Percentiles rank a stretch among this genome's conserved stretches.
Evolutionary conservation across 768 basidiomycete species (phyloP).

Genomic region (Leccinum sublutescens): DNA sequence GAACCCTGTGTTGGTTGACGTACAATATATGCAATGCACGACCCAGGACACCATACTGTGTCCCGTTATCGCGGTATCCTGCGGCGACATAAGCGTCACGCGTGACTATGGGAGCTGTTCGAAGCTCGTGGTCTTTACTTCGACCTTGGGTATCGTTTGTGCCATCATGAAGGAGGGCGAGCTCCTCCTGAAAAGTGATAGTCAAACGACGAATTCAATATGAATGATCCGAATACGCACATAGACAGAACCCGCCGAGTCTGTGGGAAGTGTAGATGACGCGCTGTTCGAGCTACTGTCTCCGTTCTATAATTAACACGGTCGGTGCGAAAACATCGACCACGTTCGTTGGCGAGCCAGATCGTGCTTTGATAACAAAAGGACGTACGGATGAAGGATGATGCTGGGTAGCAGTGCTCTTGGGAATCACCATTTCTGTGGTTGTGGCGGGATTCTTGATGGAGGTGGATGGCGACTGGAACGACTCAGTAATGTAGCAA

Average conservation of each 20-base stretch:
- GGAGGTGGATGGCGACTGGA: constrained; percentile 11
- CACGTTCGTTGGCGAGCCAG: background rate
- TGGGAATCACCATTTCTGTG: constrained; percentile 19
- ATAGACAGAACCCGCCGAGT: constrained; percentile 14
- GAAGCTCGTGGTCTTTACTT: constrained; percentile 32
- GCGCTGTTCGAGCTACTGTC: constrained; percentile 3
- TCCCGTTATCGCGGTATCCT: constrained; percentile 31
- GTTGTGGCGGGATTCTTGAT: background rate
- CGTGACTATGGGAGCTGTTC: constrained; percentile 52
- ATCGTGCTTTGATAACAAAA: background rate
- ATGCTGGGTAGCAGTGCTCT: background rate
- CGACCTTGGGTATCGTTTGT: constrained; percentile 18
- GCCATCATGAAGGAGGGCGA: constrained; percentile 31
- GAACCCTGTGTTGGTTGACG: constrained; percentile 8
- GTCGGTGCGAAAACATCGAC: background rate
- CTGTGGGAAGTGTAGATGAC: background rate
- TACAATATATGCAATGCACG: constrained; percentile 46
- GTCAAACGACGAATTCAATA: background rate
- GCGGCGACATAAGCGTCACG: constrained; percentile 45
- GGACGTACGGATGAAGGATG: constrained; percentile 9
- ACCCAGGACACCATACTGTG: constrained; percentile 67
- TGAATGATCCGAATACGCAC: constrained; percentile 18
- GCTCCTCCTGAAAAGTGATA: constrained; percentile 26
- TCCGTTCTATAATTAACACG: constrained; percentile 8
- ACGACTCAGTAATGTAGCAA: constrained; percentile 11